Conservation (phyloP, 768 basidiomycete species). For the Suillus alpinus region DNA sequence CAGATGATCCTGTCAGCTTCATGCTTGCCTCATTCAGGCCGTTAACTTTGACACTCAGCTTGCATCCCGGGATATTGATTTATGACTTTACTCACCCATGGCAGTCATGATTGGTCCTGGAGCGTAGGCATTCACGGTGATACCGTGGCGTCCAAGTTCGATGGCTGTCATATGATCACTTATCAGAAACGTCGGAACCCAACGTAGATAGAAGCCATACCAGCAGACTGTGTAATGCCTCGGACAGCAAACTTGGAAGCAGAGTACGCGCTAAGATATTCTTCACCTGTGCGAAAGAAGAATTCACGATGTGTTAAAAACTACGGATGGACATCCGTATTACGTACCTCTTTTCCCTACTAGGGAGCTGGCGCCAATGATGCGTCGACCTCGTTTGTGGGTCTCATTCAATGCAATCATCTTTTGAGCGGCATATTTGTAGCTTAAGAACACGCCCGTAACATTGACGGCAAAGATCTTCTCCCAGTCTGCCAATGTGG, state of each 20-base stretch:
- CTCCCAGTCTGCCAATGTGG: conserved; percentile 29
- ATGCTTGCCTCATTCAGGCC: neutral
- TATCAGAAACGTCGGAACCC: neutral
- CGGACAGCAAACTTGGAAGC: conserved; percentile 32
- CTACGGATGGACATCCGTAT: neutral
- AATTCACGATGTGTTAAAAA: neutral
- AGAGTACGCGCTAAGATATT: conserved; percentile 17
- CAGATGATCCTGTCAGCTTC: conserved; percentile 1
- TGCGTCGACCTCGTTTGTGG: conserved; percentile 33
- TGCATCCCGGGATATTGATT: neutral
- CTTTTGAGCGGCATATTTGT: conserved; percentile 36
- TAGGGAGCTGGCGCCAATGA: conserved; percentile 34
- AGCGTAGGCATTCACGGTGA: conserved; percentile 30
- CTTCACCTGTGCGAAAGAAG: neutral
- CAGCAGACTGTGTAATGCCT: conserved; percentile 24
- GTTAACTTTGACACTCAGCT: neutral
- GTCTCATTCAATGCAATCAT: conserved; percentile 32
- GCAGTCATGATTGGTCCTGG: conserved; percentile 26
- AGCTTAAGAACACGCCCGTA: conserved; percentile 31
- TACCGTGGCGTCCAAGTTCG: conserved; percentile 25
- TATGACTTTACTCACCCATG: conserved; percentile 14
- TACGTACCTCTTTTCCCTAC: conserved; percentile 17
- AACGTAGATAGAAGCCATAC: conserved; percentile 3
- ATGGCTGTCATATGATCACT: conserved; percentile 11
- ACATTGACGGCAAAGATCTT: conserved; percentile 31